Evolutionary conservation across 2,329 filamentous ascomycete genomes (phyloP), one percentile per base, ranked within the genome.

Genomic region (Clarireedia paspali): DNA sequence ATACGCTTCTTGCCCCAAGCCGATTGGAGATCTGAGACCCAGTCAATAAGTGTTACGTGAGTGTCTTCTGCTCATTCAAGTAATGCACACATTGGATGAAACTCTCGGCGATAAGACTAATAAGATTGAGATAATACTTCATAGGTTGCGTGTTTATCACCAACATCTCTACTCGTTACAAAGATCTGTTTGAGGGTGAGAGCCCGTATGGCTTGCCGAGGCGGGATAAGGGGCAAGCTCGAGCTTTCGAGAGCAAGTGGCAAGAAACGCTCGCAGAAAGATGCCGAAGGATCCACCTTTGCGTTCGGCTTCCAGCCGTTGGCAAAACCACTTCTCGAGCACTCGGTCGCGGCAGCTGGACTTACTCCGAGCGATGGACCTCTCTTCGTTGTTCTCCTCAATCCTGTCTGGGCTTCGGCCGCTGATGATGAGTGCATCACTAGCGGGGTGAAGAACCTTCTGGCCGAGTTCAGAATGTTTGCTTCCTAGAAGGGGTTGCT

Each of bases 241-340:
- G 20, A 20, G 20, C 45, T 30, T 47, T 47, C 24, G 4, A 47
- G n/a, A 7, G 9, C 24, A 24, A 47, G n/a, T 47, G 45, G 45
- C 45, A 47, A 30, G 27, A 47, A 30, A 47, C 45, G 10, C 50
- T 53, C 17, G 30, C n/a, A 3, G 20, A 50, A 50, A 27, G 47
- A 36, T 38, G 27, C 23, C 20, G 47, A 50, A 27, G 20, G 17
- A 23, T 36, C 23, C n/a, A 38, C 17, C 4, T 50, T 50, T n/a
- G 42, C 50, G 20, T 44, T 53, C 24, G 44, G 39, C 6, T 44
- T 53, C 9, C 50, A 53, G 36, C 50, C 50, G 15, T 47, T 45
- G 12, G 39, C 50, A 27, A 44, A 45, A 27, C 47, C 50, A 34
- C 44, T 53, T 38, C 40, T 53, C 10, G 50, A 53, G 20, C 42